These are phyloP conservation scores for Acanthamoeba healyi DNA, from an alignment of 208 protist species.

Conservation along the genomic window DNA sequence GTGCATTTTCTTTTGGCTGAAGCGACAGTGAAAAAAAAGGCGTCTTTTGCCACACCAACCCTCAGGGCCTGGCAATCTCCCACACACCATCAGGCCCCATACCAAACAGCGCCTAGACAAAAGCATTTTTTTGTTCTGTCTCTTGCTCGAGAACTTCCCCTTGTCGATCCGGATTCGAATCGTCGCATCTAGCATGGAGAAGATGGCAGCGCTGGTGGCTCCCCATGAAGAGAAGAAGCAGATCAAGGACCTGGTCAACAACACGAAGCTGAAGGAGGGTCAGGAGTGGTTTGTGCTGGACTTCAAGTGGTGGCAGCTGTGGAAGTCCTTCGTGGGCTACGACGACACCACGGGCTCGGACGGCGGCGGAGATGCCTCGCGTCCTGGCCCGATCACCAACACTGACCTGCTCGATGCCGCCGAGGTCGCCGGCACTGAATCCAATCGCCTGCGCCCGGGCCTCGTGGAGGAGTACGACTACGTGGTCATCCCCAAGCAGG, in stretches of 20 bases:
- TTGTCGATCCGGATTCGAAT: no score
- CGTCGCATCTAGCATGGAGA: no score
- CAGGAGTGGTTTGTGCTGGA: constrained; percentile 56
- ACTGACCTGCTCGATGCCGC: not conserved
- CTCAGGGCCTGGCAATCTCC: no score
- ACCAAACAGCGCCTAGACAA: no score
- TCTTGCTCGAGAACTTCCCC: no score
- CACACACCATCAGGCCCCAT: no score
- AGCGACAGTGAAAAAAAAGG: no score
- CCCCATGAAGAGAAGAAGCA: constrained; percentile 28
- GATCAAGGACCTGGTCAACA: constrained; percentile 26
- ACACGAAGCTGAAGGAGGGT: not conserved
- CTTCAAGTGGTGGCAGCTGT: constrained; percentile 42
- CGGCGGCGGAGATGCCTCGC: not conserved
- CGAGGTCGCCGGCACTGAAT: not conserved
- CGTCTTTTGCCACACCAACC: no score
- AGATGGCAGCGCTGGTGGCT: not conserved
- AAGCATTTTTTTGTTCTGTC: no score
- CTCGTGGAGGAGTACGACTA: constrained; percentile 44
- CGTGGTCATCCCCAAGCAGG: constrained; percentile 9
- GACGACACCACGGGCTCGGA: not conserved
- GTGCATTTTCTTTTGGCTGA: no score
- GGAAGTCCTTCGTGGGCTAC: constrained; percentile 60
- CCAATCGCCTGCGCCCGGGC: not conserved
- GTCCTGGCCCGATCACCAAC: constrained; percentile 69